Evolutionary conservation across 257 asterid genomes (phyloP).

Genomic region (Solanum sitiens): DNA sequence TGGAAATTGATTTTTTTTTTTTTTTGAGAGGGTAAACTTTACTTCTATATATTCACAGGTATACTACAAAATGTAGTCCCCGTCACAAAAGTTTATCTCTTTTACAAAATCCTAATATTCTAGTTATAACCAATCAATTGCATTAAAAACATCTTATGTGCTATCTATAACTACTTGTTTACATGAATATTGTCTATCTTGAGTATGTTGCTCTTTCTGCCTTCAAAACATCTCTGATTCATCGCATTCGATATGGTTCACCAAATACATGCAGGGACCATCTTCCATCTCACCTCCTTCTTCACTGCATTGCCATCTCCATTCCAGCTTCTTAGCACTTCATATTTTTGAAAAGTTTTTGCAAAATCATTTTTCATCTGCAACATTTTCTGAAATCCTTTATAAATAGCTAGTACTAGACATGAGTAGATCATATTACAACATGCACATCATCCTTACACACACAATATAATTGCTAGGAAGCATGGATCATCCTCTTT

Average conservation of each 20-base stretch:
- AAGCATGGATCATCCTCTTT: background rate
- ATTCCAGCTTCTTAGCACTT: background rate
- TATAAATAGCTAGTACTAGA: background rate
- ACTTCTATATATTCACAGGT: background rate
- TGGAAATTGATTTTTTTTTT: background rate
- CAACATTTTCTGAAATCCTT: background rate
- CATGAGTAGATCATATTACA: background rate
- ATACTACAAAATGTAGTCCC: background rate
- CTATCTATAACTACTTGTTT: background rate
- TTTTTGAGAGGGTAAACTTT: background rate
- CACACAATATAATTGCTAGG: background rate
- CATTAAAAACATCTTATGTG: background rate
- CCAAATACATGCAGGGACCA: background rate
- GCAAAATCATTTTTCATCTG: background rate
- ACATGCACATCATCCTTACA: background rate
- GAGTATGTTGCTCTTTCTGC: background rate
- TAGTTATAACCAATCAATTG: background rate
- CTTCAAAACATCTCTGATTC: background rate
- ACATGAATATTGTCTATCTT: background rate
- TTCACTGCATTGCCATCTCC: background rate
- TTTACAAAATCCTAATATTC: background rate
- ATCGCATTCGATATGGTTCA: background rate
- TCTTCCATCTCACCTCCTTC: background rate
- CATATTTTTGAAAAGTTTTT: background rate
- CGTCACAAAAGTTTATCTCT: background rate